Percentiles rank a stretch among this genome's conserved stretches.
These are phyloP conservation scores for Puccinia polysora DNA, from an alignment of 1,284 basidiomycete genomes.

Conservation along the genomic window DNA sequence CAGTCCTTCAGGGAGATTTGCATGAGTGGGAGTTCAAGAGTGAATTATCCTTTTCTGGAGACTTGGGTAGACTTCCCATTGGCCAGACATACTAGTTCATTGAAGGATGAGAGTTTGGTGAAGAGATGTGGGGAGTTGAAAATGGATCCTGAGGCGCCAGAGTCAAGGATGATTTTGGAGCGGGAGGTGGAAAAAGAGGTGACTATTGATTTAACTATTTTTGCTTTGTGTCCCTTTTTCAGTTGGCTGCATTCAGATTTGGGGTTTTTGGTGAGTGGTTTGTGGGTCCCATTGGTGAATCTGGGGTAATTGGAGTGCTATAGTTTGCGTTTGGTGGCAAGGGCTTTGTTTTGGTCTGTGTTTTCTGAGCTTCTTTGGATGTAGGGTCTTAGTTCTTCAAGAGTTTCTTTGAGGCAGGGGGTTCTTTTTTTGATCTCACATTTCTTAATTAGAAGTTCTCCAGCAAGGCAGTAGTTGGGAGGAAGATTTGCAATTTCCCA, in stretches of 20 bases:
- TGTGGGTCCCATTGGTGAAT: background rate
- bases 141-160: no score
- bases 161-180: no score
- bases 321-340: background rate
- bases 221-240: background rate
- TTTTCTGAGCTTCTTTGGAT: no score
- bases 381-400: no score
- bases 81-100: background rate
- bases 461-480: background rate
- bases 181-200: background rate
- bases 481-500: constrained; percentile 10
- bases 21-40: background rate
- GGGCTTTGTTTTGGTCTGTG: no score
- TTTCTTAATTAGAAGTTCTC: background rate
- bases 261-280: background rate
- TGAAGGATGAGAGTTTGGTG: background rate
- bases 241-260: background rate
- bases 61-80: background rate
- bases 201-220: background rate
- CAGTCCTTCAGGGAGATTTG: no score
- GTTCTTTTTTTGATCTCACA: background rate
- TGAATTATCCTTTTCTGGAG: background rate
- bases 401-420: background rate
- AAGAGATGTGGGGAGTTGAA: constrained; percentile 6
- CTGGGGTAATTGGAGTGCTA: background rate